Base-by-base conservation (phyloP, 305 asterid genomes). In the Petunia hybrid region DNA sequence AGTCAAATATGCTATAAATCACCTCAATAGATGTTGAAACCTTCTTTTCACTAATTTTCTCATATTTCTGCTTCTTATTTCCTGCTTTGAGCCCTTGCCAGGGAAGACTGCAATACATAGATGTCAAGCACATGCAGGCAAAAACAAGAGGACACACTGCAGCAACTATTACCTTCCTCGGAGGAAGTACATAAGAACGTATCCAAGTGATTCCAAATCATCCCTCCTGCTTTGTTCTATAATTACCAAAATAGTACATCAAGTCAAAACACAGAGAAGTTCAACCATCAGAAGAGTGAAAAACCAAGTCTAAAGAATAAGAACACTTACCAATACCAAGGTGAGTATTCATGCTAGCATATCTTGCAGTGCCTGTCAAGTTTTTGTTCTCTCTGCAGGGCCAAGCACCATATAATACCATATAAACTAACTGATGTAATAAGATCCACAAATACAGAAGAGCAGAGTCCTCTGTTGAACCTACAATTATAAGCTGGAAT, bases 311-410 rank as follows among this genome's bases (percentile, higher is more conserved):
- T 51, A 65, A 41, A 78, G 35, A 42, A 69, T 42, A 70, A 62
- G 67, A 57, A 22, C 69, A 45, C 81, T 43, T 75, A 83, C 86
- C 86, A 8, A 83, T 83, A 43, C 86, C 86, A 31, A 80, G 83
- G 83, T 83, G 86, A 65, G 86, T 83, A 77, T 83, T 83, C 86
- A 83, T 83, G 83, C 86, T 83, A 2, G 86, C 86, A 83, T 83
- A 83, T 76, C 86, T 80, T 22, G 86, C 86, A 63, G 86, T 83
- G 64, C 86, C 86, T 2, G 86, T 83, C 48, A 83, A 76, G 77
- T 80, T 83, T 67, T 80, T 83, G 79, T 83, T 80, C 56, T 83
- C 86, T 61, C 86, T 83, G 84, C 75, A 80, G 63, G 14, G 70
- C 59, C 53, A 62, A 79, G 64, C 38, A 48, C 56, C 56, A 9